phyloP scores from a whole-genome alignment of 1,284 basidiomycete species.

The Clitocybe nebularis region DNA sequence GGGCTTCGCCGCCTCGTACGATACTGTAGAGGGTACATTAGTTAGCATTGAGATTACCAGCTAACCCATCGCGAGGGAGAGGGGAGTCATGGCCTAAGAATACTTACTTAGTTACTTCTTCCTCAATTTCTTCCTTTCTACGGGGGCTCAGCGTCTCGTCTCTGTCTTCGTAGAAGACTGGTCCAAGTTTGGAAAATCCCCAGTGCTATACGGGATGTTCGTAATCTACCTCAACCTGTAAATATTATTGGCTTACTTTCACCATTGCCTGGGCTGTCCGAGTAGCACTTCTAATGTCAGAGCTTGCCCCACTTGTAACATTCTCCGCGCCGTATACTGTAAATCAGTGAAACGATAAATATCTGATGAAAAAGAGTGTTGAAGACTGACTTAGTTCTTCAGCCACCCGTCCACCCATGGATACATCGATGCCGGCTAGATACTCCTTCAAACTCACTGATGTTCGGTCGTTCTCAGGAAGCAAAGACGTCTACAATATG shows the following conservation, averaged over 20 bases:
- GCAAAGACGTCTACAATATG: conserved; percentile 66
- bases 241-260: conserved; percentile 48
- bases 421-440: conserved; percentile 81
- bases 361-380: conserved; percentile 4
- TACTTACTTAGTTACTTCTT: conserved; percentile 75
- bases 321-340: conserved; percentile 85
- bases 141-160: conserved; percentile 66
- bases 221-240: not conserved
- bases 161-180: conserved; percentile 75
- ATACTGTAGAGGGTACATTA: conserved; percentile 42
- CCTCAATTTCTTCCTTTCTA: conserved; percentile 80
- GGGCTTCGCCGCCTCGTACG: conserved; percentile 69
- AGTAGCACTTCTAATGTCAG: conserved; percentile 81
- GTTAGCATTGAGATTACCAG: no score
- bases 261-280: conserved; percentile 85
- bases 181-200: conserved; percentile 88
- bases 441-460: conserved; percentile 74
- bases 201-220: conserved; percentile 44
- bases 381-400: conserved; percentile 74
- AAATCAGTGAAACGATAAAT: conserved; percentile 5
- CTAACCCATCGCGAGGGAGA: not conserved
- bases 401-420: conserved; percentile 89
- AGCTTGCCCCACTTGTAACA: conserved; percentile 87
- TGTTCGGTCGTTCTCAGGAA: conserved; percentile 80
- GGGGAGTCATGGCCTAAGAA: conserved; percentile 4